Conservation (phyloP, 192 early-diverging fungal species). For the Phlyctochytrium arcticum region DNA sequence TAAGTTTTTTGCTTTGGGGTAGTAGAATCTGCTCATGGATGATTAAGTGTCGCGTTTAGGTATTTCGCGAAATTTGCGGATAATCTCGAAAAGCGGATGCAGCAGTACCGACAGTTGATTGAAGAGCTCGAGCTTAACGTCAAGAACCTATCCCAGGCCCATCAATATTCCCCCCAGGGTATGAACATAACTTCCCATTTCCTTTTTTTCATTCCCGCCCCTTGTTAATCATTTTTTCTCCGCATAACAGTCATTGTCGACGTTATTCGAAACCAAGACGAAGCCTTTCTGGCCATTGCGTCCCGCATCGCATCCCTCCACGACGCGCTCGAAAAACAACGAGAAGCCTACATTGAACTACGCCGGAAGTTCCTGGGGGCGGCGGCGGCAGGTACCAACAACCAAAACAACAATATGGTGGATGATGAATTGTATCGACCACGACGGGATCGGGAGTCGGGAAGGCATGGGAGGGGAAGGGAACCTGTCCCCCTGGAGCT, state of each 20-base stretch:
- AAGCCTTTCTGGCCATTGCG: constrained; percentile 17
- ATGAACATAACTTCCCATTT: not conserved
- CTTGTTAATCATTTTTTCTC: too few relatives aligned
- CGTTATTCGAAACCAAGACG: constrained; percentile 24
- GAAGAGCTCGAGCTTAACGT: constrained; percentile 27
- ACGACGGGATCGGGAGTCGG: too few relatives aligned
- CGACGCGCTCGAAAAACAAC: constrained; percentile 10
- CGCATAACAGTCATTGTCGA: constrained; percentile 21
- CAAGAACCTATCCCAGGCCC: constrained; percentile 1
- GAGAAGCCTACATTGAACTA: not conserved
- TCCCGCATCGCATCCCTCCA: constrained; percentile 12
- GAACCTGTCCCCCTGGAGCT: not conserved
- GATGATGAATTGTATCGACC: too few relatives aligned
- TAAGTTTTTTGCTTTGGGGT: not conserved
- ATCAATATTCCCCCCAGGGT: constrained; percentile 16
- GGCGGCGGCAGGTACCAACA: not conserved
- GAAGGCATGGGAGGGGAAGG: too few relatives aligned
- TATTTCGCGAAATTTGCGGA: constrained; percentile 37
- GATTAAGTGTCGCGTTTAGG: not conserved
- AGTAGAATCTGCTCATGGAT: not conserved
- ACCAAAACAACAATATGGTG: too few relatives aligned
- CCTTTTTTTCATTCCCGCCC: too few relatives aligned
- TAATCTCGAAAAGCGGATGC: constrained; percentile 30
- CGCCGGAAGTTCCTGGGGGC: constrained; percentile 6
- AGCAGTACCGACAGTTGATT: constrained; percentile 35